A percentile compares a stretch with the other conserved stretches of the same genome.
Evolutionary conservation across 257 asterid genomes (phyloP).

Genomic region (Solanum phureja): DNA sequence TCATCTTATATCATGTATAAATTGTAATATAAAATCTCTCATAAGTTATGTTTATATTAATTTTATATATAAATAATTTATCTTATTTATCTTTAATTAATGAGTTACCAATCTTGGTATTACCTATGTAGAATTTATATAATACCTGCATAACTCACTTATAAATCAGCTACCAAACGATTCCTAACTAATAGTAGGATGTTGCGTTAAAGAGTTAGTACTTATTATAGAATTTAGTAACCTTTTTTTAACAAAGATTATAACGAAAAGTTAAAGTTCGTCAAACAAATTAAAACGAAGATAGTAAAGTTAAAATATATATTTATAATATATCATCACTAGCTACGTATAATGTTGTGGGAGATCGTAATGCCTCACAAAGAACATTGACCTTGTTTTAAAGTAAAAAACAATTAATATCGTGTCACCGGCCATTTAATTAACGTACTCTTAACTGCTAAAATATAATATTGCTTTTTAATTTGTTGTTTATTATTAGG

Average conservation of each 20-base stretch:
- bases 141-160: background rate
- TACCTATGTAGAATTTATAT: no score
- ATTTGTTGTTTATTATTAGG: background rate
- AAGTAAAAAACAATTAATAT: background rate
- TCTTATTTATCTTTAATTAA: no score
- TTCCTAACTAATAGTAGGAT: background rate
- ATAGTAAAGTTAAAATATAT: no score
- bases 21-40: no score
- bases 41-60: no score
- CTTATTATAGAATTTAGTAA: no score
- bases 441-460: conserved; percentile 20
- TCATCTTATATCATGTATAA: background rate
- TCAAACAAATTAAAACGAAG: no score
- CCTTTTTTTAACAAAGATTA: no score
- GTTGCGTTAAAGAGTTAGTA: background rate
- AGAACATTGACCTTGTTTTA: conserved; percentile 21
- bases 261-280: no score
- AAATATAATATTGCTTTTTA: background rate
- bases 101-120: no score
- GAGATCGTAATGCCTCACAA: conserved; percentile 6
- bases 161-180: no score
- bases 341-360: conserved; percentile 9
- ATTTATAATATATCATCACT: background rate
- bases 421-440: conserved; percentile 38
- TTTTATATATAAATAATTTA: no score